phyloP scores from a whole-genome alignment of 352 stramenopile species.

The Pythium rhizo-oryzae region DNA sequence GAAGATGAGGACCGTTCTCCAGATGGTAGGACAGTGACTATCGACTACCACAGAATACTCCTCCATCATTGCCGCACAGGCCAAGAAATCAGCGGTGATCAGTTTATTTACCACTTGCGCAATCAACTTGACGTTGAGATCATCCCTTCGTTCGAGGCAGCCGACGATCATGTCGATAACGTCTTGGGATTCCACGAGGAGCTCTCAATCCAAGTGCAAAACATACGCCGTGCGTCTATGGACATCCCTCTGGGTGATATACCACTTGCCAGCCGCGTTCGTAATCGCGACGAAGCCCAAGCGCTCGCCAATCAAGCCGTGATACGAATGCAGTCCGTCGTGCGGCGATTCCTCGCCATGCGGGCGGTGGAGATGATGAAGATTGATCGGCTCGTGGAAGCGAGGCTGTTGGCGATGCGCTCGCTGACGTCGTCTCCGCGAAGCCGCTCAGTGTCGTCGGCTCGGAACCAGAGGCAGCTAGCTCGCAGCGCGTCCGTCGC shows the following conservation, averaged over 20 bases:
- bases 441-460: neutral
- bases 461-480: neutral
- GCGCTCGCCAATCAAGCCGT: slow-evolving; percentile 9
- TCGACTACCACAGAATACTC: slow-evolving; percentile 37
- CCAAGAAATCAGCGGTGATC: slow-evolving; percentile 35
- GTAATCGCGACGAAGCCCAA: neutral
- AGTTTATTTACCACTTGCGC: slow-evolving; percentile 28
- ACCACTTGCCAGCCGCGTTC: neutral
- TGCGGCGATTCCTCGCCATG: slow-evolving; percentile 50
- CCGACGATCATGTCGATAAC: slow-evolving; percentile 35
- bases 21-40: neutral
- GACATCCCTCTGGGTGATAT: slow-evolving; percentile 18
- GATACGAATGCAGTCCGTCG: slow-evolving; percentile 46
- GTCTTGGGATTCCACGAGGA: slow-evolving; percentile 43
- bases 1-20: neutral
- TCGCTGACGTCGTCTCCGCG: slow-evolving; percentile 4
- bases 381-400: slow-evolving; percentile 57
- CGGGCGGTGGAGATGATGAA: slow-evolving; percentile 42
- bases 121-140: slow-evolving; percentile 46
- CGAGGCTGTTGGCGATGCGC: slow-evolving; percentile 38
- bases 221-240: slow-evolving; percentile 41
- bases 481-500: slow-evolving; percentile 20
- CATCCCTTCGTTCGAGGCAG: slow-evolving; percentile 34
- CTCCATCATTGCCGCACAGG: slow-evolving; percentile 14
- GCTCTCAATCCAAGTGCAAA: slow-evolving; percentile 32